A percentile compares a stretch with the other conserved stretches of the same genome.
Conservation (phyloP, 345 rosid genomes). For the Nasturtium officinale region DNA sequence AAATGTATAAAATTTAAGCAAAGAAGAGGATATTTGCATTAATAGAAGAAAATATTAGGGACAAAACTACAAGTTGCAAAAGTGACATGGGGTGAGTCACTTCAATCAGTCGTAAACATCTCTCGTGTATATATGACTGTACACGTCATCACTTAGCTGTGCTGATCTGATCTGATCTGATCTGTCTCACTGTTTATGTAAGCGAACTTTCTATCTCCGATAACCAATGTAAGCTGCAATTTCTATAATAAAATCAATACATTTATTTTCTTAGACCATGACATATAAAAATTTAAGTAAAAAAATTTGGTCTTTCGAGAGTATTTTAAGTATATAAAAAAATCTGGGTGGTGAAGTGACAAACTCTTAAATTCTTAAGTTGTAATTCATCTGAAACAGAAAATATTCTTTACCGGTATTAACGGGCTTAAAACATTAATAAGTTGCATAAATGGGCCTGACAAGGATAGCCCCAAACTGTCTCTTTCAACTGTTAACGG, state of each 20-base stretch:
- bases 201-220: constrained; percentile 18
- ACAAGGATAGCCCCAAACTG: too few relatives aligned
- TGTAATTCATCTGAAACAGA: neutral
- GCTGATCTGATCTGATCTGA: constrained; percentile 13
- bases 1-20: neutral
- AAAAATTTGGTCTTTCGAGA: neutral
- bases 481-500: too few relatives aligned
- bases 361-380: neutral
- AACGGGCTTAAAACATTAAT: neutral
- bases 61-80: constrained; percentile 9
- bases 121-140: constrained; percentile 5
- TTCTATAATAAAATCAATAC: neutral
- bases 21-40: neutral
- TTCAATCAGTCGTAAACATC: constrained; percentile 34
- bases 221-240: neutral
- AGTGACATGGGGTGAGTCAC: constrained; percentile 27
- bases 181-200: constrained; percentile 34
- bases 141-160: constrained; percentile 26
- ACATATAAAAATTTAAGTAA: neutral
- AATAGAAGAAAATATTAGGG: neutral
- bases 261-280: neutral
- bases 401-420: neutral
- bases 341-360: neutral
- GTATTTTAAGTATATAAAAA: neutral
- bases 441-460: neutral